Percentiles rank a stretch among this genome's conserved stretches.
These are phyloP conservation scores for Periglandula ipomoeae DNA, from an alignment of 2,329 filamentous ascomycete genomes.

Conservation along the genomic window DNA sequence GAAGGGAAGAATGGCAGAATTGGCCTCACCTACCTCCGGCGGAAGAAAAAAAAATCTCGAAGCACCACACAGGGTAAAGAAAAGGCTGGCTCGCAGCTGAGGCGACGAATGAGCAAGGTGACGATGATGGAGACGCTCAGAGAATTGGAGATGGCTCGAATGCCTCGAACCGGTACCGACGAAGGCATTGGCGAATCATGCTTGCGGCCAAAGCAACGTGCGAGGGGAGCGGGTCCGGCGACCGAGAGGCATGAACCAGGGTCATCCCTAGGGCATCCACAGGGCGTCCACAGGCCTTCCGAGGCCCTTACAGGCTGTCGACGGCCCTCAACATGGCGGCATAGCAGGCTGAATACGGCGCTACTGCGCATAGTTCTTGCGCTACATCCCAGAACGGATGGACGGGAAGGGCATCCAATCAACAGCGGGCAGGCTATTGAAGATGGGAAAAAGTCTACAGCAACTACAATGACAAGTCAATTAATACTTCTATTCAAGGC, in stretches of 20 bases:
- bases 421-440: too few relatives aligned
- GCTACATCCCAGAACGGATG: too few relatives aligned
- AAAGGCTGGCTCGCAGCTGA: neutral
- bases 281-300: too few relatives aligned
- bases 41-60: neutral
- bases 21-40: neutral
- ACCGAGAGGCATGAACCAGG: neutral
- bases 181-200: slow-evolving; percentile 19
- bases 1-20: neutral
- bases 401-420: too few relatives aligned
- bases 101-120: slow-evolving; percentile 1
- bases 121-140: slow-evolving; percentile 1
- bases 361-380: too few relatives aligned
- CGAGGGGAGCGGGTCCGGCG: slow-evolving; percentile 5
- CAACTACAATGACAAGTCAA: too few relatives aligned
- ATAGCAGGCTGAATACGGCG: neutral
- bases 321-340: too few relatives aligned
- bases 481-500: too few relatives aligned
- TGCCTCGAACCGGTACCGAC: too few relatives aligned
- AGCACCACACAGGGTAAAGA: neutral
- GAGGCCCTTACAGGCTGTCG: too few relatives aligned
- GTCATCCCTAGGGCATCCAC: too few relatives aligned
- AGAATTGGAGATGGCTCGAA: neutral
- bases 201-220: slow-evolving; percentile 15
- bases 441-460: too few relatives aligned